Percentiles rank a stretch among this genome's conserved stretches.
Conservation (phyloP, 2,329 filamentous ascomycete species). For the Bipolaris gigantea region DNA sequence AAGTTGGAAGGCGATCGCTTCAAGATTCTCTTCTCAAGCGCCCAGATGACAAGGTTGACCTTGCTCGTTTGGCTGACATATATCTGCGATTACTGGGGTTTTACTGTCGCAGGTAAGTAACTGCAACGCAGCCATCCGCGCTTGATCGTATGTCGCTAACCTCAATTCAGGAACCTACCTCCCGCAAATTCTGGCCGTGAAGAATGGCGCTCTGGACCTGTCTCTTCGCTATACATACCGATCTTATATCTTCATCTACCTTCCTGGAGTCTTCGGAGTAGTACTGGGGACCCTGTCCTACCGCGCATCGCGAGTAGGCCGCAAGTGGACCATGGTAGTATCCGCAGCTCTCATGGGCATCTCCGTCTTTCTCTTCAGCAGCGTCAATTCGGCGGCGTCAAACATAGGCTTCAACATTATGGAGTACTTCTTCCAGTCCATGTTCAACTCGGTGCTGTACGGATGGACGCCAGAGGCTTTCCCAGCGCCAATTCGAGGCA, state of each 20-base stretch:
- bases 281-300: constrained; percentile 54
- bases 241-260: constrained; percentile 59
- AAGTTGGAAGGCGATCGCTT: constrained; percentile 49
- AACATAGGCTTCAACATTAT: constrained; percentile 56
- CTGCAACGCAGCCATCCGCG: background rate
- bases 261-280: constrained; percentile 56
- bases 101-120: constrained; percentile 49
- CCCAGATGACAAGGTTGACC: constrained; percentile 50
- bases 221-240: constrained; percentile 55
- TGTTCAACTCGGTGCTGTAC: constrained; percentile 58
- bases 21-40: constrained; percentile 50
- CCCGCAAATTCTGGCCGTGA: constrained; percentile 55
- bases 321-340: constrained; percentile 52
- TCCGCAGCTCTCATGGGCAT: constrained; percentile 49
- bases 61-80: constrained; percentile 56
- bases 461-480: constrained; percentile 58
- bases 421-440: constrained; percentile 57
- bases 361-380: constrained; percentile 51
- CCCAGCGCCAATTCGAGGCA: constrained; percentile 55
- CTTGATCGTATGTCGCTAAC: constrained; percentile 1
- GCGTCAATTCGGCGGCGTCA: constrained; percentile 50
- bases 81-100: constrained; percentile 56
- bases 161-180: constrained; percentile 49
- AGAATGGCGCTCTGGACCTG: constrained; percentile 52
- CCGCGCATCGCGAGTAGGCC: constrained; percentile 48